These are phyloP conservation scores for Diutina scorzettiae DNA, from an alignment of 1,139 yeast species.

Conservation along the genomic window DNA sequence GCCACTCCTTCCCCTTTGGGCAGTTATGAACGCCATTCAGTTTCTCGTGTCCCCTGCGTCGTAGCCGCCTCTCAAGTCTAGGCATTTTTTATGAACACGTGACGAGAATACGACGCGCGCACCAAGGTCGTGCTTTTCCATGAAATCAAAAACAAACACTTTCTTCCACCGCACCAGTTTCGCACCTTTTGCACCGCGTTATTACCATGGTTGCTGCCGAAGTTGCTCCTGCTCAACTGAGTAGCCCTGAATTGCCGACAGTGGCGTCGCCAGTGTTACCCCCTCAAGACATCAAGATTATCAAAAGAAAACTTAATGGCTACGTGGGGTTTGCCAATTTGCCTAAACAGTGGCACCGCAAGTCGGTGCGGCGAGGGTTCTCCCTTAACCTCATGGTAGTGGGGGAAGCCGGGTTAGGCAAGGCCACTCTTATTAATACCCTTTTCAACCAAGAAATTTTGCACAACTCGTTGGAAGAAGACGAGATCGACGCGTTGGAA, in stretches of 20 bases:
- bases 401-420: slow-evolving; percentile 90
- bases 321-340: slow-evolving; percentile 96
- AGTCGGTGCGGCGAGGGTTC: slow-evolving; percentile 90
- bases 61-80: too few species aligned
- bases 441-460: slow-evolving; percentile 73
- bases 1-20: too few species aligned
- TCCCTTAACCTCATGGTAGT: slow-evolving; percentile 79
- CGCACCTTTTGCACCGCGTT: too few species aligned
- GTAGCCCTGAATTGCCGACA: neutral
- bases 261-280: neutral
- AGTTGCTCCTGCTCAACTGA: slow-evolving; percentile 3
- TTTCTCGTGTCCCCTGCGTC: too few species aligned
- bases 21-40: too few species aligned
- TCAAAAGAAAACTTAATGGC: slow-evolving; percentile 76
- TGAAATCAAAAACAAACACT: neutral
- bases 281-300: slow-evolving; percentile 35
- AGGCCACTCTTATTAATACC: slow-evolving; percentile 84
- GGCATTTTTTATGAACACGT: too few species aligned
- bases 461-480: slow-evolving; percentile 11
- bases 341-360: slow-evolving; percentile 98
- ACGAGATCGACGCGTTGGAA: slow-evolving; percentile 9
- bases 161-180: neutral
- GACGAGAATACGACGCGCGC: neutral
- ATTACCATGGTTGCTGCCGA: slow-evolving; percentile 1
- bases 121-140: neutral